Conservation (phyloP, 2,329 filamentous ascomycete genomes). For the Pleomassaria siparia region DNA sequence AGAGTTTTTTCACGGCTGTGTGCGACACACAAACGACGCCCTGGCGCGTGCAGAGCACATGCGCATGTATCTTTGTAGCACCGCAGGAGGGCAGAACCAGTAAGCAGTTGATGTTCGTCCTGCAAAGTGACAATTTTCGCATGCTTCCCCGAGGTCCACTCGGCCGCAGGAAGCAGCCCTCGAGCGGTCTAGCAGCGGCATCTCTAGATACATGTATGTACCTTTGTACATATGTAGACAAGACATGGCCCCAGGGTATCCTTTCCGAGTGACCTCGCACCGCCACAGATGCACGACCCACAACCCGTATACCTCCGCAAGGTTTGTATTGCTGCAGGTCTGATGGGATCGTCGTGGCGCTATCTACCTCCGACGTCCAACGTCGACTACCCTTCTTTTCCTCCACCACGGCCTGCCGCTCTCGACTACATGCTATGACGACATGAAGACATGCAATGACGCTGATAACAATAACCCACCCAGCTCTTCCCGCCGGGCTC, state of each 20-base stretch:
- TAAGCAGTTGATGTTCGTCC: neutral
- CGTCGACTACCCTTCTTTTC: neutral
- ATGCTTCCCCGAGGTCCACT: neutral
- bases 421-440: conserved; percentile 2
- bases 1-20: neutral
- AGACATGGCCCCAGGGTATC: too few relatives aligned
- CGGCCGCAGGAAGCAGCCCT: conserved; percentile 1
- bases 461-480: neutral
- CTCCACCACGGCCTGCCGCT: neutral
- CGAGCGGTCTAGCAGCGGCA: too few relatives aligned
- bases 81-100: neutral
- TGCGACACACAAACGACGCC: neutral
- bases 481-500: neutral
- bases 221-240: too few relatives aligned
- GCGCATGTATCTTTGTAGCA: neutral
- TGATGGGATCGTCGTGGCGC: neutral
- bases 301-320: neutral
- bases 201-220: too few relatives aligned
- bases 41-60: neutral
- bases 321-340: too few relatives aligned
- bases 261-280: neutral
- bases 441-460: conserved; percentile 24
- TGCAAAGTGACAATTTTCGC: conserved; percentile 1
- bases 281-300: conserved; percentile 1
- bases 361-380: conserved; percentile 2